Conservation (phyloP, 805 yeast genomes). For the Kodamaea sagamina region DNA sequence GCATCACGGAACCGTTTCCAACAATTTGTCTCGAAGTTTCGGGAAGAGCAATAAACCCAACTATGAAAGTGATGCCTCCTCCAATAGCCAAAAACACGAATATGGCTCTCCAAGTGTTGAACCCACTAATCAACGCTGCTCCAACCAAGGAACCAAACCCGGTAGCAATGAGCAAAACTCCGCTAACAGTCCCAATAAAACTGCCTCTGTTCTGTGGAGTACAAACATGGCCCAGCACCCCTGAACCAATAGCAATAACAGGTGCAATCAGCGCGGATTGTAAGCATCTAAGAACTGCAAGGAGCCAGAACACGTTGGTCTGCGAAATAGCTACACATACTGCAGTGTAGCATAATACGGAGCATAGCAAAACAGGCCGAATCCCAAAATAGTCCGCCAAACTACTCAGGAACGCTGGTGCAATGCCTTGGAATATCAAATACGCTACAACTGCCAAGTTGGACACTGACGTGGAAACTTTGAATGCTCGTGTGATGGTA, state of each 20-base stretch:
- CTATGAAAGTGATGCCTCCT: slow-evolving; percentile 46
- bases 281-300: slow-evolving; percentile 65
- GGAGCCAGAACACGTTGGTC: slow-evolving; percentile 55
- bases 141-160: slow-evolving; percentile 75
- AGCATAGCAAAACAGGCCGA: slow-evolving; percentile 61
- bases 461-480: slow-evolving; percentile 55
- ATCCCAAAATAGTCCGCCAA: slow-evolving; percentile 73
- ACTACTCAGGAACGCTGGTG: slow-evolving; percentile 69
- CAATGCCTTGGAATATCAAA: slow-evolving; percentile 70
- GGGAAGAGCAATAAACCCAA: slow-evolving; percentile 46
- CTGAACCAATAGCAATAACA: slow-evolving; percentile 67
- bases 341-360: slow-evolving; percentile 56
- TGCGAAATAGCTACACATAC: slow-evolving; percentile 70
- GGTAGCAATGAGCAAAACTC: slow-evolving; percentile 68
- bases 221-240: slow-evolving; percentile 75
- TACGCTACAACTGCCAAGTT: slow-evolving; percentile 78
- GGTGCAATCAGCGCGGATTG: slow-evolving; percentile 82
- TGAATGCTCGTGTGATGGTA: slow-evolving; percentile 54
- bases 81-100: slow-evolving; percentile 74
- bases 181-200: slow-evolving; percentile 63
- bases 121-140: slow-evolving; percentile 39
- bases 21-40: slow-evolving; percentile 74
- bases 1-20: slow-evolving; percentile 72
- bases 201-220: slow-evolving; percentile 69
- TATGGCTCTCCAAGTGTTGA: slow-evolving; percentile 66